phyloP scores from a whole-genome alignment of 129 eudicot genomes.

The Heracleum sosnowskyi region DNA sequence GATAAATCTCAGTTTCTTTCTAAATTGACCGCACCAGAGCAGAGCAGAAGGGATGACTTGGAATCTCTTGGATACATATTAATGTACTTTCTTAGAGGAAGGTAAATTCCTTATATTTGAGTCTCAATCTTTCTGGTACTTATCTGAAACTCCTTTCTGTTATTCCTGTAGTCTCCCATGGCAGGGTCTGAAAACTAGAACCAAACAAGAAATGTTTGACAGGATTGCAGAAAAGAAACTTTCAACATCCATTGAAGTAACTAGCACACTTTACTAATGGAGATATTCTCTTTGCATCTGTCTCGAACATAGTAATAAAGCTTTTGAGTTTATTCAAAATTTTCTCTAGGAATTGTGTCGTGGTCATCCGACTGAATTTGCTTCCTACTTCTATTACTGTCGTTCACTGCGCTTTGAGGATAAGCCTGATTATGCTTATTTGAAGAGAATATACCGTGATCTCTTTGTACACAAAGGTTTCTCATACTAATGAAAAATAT shows the following conservation, averaged over 20 bases:
- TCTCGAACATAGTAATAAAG: background rate
- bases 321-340: background rate
- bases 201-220: conserved; percentile 78
- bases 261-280: background rate
- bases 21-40: too few species aligned
- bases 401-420: conserved; percentile 94
- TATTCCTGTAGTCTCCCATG: conserved; percentile 70
- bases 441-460: conserved; percentile 89
- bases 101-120: conserved; percentile 26
- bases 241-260: conserved; percentile 86
- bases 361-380: conserved; percentile 79
- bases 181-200: conserved; percentile 87
- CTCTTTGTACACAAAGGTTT: too few species aligned
- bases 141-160: conserved; percentile 7
- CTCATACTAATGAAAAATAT: too few species aligned
- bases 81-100: conserved; percentile 89
- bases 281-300: background rate
- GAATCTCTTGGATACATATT: conserved; percentile 92
- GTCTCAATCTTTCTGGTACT: too few species aligned
- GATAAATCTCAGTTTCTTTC: too few species aligned
- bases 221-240: conserved; percentile 84
- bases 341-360: conserved; percentile 53
- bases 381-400: conserved; percentile 88
- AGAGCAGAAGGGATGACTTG: conserved; percentile 87
- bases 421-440: conserved; percentile 83